Conservation (phyloP, 148 eudicot species). For the Hydrangea macrophylla region DNA sequence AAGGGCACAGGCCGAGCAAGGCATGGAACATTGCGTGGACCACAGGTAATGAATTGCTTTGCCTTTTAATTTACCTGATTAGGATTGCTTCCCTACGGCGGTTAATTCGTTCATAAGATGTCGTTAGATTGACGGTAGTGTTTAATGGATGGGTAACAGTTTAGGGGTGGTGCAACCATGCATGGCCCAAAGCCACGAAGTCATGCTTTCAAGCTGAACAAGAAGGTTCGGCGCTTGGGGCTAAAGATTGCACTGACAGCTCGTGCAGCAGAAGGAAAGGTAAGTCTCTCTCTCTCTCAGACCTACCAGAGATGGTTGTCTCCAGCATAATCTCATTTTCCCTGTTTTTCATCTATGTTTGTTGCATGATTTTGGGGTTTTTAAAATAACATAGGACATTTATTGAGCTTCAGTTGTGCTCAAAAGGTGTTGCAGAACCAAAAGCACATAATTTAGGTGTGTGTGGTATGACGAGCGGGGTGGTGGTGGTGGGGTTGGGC, state of each 20-base stretch:
- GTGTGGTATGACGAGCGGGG: too few species aligned
- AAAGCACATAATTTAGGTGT: too few species aligned
- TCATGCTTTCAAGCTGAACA: slow-evolving; percentile 86
- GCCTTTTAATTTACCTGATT: not conserved
- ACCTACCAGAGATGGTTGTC: too few species aligned
- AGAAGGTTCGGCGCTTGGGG: slow-evolving; percentile 90
- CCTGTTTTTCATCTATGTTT: too few species aligned
- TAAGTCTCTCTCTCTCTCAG: slow-evolving; percentile 24
- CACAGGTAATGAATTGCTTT: slow-evolving; percentile 52
- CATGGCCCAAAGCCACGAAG: slow-evolving; percentile 96
- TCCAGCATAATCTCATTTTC: too few species aligned
- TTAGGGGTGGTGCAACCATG: slow-evolving; percentile 79
- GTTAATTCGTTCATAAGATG: slow-evolving; percentile 1
- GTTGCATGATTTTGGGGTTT: too few species aligned
- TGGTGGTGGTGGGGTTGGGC: too few species aligned
- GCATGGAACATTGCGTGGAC: slow-evolving; percentile 83
- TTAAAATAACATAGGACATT: too few species aligned
- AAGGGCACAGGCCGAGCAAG: slow-evolving; percentile 91
- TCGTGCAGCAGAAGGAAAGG: slow-evolving; percentile 99
- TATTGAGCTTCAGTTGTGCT: too few species aligned
- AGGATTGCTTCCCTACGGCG: slow-evolving; percentile 2
- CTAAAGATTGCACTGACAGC: slow-evolving; percentile 89
- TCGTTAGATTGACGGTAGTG: not conserved
- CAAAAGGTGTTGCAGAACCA: too few species aligned
- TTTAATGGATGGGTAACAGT: slow-evolving; percentile 43